Conservation (phyloP, 2,329 filamentous ascomycete genomes). For the Rhytidhysteron rufulum region DNA sequence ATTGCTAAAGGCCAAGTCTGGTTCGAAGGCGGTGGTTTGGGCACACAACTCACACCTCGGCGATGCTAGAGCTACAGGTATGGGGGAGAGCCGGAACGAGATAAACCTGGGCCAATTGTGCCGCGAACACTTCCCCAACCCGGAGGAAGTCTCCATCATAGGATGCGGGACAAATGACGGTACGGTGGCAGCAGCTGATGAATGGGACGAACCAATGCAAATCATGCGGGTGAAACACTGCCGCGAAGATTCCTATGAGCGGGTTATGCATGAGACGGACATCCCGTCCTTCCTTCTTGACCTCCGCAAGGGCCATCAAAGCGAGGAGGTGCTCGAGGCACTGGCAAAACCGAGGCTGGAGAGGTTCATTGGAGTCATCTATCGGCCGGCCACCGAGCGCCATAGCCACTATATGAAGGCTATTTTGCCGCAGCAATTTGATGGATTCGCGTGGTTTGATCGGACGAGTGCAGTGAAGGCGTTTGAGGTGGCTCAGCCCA, state of each 20-base stretch:
- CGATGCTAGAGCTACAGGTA: constrained; percentile 51
- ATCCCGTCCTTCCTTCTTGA: constrained; percentile 46
- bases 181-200: constrained; percentile 50
- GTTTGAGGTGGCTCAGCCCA: constrained; percentile 45
- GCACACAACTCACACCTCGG: constrained; percentile 53
- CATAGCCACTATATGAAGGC: constrained; percentile 49
- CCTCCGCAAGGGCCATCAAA: constrained; percentile 35
- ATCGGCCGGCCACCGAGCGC: constrained; percentile 47
- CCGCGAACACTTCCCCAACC: constrained; percentile 39
- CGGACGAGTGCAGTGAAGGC: constrained; percentile 42
- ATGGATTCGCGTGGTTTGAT: constrained; percentile 51
- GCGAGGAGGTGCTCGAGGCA: constrained; percentile 33
- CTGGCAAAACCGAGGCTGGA: constrained; percentile 42
- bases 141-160: constrained; percentile 39
- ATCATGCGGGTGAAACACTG: constrained; percentile 45
- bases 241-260: constrained; percentile 47
- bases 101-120: constrained; percentile 55
- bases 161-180: constrained; percentile 50
- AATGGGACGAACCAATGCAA: no score
- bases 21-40: constrained; percentile 50
- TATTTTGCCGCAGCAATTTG: constrained; percentile 47
- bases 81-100: constrained; percentile 43
- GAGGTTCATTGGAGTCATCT: constrained; percentile 53
- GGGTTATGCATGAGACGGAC: constrained; percentile 45
- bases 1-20: constrained; percentile 38